Base-by-base conservation (phyloP, 495 filamentous ascomycete species). In the Hapsidospora chrysogenum region DNA sequence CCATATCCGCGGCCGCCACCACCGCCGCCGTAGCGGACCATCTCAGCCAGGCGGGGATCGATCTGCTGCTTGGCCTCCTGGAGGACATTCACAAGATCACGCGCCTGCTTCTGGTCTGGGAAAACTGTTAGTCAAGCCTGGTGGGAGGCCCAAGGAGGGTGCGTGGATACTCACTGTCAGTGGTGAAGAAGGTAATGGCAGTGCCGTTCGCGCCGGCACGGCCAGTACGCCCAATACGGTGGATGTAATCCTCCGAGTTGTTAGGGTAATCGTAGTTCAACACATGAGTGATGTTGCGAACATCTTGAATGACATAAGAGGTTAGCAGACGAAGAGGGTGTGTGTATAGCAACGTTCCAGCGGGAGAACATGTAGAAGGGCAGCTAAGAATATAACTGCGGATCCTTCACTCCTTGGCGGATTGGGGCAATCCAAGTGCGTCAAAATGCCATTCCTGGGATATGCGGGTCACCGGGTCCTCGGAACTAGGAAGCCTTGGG, bases 241-340 rank as follows among this genome's bases (percentile, higher is more conserved):
- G 89, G 58, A 97, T 87, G 50, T 97, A 97, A 59, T 95, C 87
- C 64, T 97, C 89, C 60, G 89, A 96, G 68, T 97, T 97, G 70
- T 96, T 95, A 55, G 89, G 89, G 58, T 94, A 94, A 61, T 97
- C 89, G 80, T 95, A 96, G 78, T 97, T 97, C 64, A 97, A 71
- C 65, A 97, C 89, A 66, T 97, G 89, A 60, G 87, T 95, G 63
- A 97, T 97, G 71, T 97, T 87, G 61, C 85, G 85, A 70, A 97
- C 89, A 77, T 97, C 89, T 97, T 94, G 30, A 76, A 55, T n/a
- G n/a, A 48, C 46, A 50, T 37, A 47, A 58, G 56, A 70, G 63
- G 83, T 95, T 93, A 96, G 87, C 84, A 72, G 65, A 47, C 41
- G 49, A 56, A 62, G 57, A 43, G 48, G 54, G 47, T 26, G 52